A percentile compares a stretch with the other conserved stretches of the same genome.
These are phyloP conservation scores for Tolypocladium cylindrosporum DNA, from an alignment of 2,329 filamentous ascomycete species.

Conservation along the genomic window DNA sequence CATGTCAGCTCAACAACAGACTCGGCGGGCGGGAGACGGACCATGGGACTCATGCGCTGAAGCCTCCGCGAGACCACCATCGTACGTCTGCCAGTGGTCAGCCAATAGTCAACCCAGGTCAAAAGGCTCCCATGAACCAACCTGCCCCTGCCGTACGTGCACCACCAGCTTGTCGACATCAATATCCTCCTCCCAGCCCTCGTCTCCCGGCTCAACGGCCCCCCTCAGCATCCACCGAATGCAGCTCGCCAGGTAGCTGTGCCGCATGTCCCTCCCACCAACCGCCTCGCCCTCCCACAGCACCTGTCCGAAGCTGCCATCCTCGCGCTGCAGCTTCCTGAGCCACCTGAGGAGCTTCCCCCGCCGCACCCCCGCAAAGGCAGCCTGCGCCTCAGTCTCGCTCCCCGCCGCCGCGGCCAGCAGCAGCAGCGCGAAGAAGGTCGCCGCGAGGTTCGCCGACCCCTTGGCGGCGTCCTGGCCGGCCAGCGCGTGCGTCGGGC, in stretches of 20 bases:
- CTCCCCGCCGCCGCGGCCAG: constrained; percentile 44
- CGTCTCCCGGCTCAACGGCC: constrained; percentile 35
- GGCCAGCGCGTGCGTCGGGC: constrained; percentile 50
- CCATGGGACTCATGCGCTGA: constrained; percentile 76
- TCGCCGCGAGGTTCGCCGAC: constrained; percentile 69
- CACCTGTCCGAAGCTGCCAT: constrained; percentile 89
- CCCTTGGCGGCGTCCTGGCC: constrained; percentile 34
- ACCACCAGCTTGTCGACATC: constrained; percentile 58
- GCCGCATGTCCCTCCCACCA: constrained; percentile 76
- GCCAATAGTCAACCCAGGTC: not conserved
- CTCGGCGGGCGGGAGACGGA: constrained; percentile 24
- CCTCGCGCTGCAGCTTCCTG: constrained; percentile 60
- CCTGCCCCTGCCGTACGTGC: constrained; percentile 60
- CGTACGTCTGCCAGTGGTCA: constrained; percentile 51
- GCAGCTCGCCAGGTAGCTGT: constrained; percentile 75
- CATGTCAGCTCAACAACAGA: not conserved
- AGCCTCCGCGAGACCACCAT: constrained; percentile 73
- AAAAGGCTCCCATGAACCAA: constrained; percentile 6
- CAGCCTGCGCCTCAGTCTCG: constrained; percentile 26
- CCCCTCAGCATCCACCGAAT: constrained; percentile 76
- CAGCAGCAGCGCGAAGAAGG: constrained; percentile 75
- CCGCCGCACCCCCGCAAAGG: constrained; percentile 56
- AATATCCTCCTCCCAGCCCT: constrained; percentile 58
- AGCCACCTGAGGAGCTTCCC: constrained; percentile 65
- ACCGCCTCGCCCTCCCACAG: constrained; percentile 50